Evolutionary conservation across 306 rosid genomes (phyloP).

Genomic region (Geum urbanum): DNA sequence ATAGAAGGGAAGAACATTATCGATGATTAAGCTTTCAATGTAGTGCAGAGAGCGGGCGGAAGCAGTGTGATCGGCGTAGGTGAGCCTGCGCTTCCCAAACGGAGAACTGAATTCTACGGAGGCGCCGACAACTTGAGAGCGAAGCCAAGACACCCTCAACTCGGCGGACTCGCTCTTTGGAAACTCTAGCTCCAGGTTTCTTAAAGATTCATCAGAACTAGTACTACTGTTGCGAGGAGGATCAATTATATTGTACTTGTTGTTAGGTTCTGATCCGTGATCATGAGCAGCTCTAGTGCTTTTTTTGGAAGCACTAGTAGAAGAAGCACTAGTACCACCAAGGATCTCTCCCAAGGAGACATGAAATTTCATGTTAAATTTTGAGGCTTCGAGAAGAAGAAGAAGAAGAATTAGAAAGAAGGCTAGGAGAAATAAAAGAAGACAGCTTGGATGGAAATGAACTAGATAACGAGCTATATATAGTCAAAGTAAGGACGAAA

Average conservation of each 20-base stretch:
- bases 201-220: slow-evolving; percentile 17
- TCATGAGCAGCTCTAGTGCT: not conserved
- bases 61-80: slow-evolving; percentile 90
- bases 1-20: slow-evolving; percentile 72
- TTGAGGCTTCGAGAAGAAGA: too few relatives aligned
- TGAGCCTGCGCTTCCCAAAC: slow-evolving; percentile 49
- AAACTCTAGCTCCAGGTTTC: slow-evolving; percentile 24
- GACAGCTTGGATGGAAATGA: too few relatives aligned
- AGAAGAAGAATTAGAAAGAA: too few relatives aligned
- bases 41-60: slow-evolving; percentile 63
- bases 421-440: too few relatives aligned
- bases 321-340: too few relatives aligned
- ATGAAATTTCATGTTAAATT: too few relatives aligned
- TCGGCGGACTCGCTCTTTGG: slow-evolving; percentile 26
- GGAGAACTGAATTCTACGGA: slow-evolving; percentile 52
- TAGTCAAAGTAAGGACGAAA: too few relatives aligned
- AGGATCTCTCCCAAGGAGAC: too few relatives aligned
- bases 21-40: slow-evolving; percentile 53
- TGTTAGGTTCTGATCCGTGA: too few relatives aligned
- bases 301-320: too few relatives aligned
- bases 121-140: slow-evolving; percentile 55
- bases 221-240: not conserved
- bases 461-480: too few relatives aligned
- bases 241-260: not conserved
- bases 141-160: slow-evolving; percentile 46